A percentile compares a stretch with the other conserved stretches of the same genome.
Conservation (phyloP, 257 asterid genomes). For the Nicotiana obtusifolia region DNA sequence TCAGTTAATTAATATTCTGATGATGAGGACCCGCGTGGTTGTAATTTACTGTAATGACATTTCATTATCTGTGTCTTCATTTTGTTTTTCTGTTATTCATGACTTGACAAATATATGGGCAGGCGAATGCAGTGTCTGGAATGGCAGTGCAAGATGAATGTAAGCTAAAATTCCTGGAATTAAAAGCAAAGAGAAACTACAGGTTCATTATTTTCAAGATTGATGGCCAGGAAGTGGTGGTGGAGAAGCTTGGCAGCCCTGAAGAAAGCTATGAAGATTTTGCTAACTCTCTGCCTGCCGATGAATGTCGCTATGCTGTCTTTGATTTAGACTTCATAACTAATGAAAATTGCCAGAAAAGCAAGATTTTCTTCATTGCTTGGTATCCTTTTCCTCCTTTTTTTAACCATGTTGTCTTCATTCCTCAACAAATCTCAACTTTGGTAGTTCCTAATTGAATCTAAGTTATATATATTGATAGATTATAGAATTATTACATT, state of each 20-base stretch:
- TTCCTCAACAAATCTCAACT: background rate
- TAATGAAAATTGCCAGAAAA: slow-evolving; percentile 72
- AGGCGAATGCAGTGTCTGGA: slow-evolving; percentile 82
- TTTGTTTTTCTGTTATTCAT: background rate
- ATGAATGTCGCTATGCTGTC: slow-evolving; percentile 85
- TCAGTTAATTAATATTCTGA: too few relatives aligned
- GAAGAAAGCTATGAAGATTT: slow-evolving; percentile 51
- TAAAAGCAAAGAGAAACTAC: slow-evolving; percentile 65
- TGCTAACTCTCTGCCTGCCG: slow-evolving; percentile 47
- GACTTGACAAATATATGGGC: background rate
- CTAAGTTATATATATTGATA: too few relatives aligned
- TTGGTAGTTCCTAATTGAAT: background rate
- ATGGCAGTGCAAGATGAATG: slow-evolving; percentile 70
- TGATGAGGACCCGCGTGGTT: background rate
- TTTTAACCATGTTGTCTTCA: background rate
- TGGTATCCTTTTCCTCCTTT: slow-evolving; percentile 30
- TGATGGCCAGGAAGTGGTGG: slow-evolving; percentile 54
- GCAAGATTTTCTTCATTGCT: slow-evolving; percentile 81
- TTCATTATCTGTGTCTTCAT: background rate
- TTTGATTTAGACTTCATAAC: slow-evolving; percentile 76
- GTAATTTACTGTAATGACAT: background rate
- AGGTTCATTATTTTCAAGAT: slow-evolving; percentile 66
- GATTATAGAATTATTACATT: too few relatives aligned
- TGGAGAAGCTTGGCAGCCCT: slow-evolving; percentile 68
- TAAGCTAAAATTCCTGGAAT: slow-evolving; percentile 67